phyloP scores from a whole-genome alignment of 306 rosid genomes.

The Dalbergia cochinchinensis region DNA sequence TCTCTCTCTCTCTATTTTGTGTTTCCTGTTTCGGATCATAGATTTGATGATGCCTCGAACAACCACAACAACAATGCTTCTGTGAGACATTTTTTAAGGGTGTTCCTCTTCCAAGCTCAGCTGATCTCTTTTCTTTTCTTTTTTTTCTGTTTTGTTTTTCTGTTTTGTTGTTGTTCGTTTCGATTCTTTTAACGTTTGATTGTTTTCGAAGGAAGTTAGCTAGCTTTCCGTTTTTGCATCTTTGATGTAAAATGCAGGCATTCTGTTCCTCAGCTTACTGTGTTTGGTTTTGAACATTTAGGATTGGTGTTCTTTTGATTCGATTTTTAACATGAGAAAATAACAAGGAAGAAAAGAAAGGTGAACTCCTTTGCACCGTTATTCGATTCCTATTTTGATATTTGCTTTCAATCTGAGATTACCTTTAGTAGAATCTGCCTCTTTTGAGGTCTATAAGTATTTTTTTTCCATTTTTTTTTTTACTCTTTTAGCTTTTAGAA shows the following conservation, averaged over 20 bases:
- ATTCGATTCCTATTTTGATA: not conserved
- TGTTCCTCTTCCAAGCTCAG: not conserved
- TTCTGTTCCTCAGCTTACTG: not conserved
- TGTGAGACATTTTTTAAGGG: not conserved
- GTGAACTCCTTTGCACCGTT: not conserved
- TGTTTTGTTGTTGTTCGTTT: not conserved
- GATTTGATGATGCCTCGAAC: conserved; percentile 2
- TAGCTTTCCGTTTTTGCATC: not conserved
- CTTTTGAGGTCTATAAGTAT: not conserved
- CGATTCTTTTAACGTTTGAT: not conserved
- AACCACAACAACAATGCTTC: not conserved
- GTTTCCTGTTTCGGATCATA: conserved; percentile 28
- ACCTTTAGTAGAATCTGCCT: not conserved
- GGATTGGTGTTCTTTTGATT: not conserved
- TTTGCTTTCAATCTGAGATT: not conserved
- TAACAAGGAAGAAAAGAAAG: no score
- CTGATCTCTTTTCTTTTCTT: not conserved
- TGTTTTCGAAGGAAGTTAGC: not conserved
- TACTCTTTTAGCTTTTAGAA: not conserved
- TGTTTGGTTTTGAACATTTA: conserved; percentile 8
- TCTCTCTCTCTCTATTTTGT: not conserved
- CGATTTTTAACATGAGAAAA: not conserved
- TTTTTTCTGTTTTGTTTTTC: not conserved
- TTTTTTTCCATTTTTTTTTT: not conserved
- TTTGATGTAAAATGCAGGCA: not conserved